phyloP scores from a whole-genome alignment of 2,329 filamentous ascomycete genomes.

The Ramularia collo-cygni region DNA sequence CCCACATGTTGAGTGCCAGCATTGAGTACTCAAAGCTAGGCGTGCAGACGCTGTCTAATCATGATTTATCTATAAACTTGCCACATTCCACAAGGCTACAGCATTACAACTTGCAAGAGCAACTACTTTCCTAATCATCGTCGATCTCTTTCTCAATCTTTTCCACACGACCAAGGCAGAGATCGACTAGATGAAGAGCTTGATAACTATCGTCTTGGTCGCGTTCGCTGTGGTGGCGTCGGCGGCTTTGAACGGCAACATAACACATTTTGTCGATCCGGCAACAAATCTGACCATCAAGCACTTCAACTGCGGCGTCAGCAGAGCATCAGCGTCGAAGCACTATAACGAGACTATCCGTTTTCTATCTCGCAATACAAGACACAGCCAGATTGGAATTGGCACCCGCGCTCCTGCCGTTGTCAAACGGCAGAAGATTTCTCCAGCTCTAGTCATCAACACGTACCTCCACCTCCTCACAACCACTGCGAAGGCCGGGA shows the following conservation, averaged over 20 bases:
- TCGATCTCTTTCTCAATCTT: constrained; percentile 9
- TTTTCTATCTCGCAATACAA: constrained; percentile 27
- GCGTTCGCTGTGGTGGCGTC: constrained; percentile 12
- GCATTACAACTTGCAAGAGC: constrained; percentile 6
- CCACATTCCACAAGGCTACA: constrained; percentile 9
- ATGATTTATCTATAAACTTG: constrained; percentile 3
- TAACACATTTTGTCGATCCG: constrained; percentile 22
- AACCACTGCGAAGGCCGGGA: constrained; percentile 29
- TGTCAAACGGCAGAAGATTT: constrained; percentile 21
- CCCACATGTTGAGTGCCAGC: background rate
- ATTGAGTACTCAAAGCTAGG: background rate
- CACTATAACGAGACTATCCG: constrained; percentile 35
- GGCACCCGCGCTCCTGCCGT: constrained; percentile 22
- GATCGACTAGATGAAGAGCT: constrained; percentile 17
- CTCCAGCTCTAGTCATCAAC: constrained; percentile 31
- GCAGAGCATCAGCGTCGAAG: constrained; percentile 30
- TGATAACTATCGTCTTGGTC: constrained; percentile 17
- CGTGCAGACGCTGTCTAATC: background rate
- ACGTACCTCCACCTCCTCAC: constrained; percentile 43
- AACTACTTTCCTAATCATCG: constrained; percentile 13
- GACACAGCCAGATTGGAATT: constrained; percentile 13
- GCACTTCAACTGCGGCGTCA: constrained; percentile 40
- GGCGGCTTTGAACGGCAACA: constrained; percentile 13
- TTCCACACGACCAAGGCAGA: constrained; percentile 12
- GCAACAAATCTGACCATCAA: constrained; percentile 23